A percentile compares a stretch with the other conserved stretches of the same genome.
These are phyloP conservation scores for Venturia effusa DNA, from an alignment of 2,329 filamentous ascomycete genomes.

Conservation along the genomic window DNA sequence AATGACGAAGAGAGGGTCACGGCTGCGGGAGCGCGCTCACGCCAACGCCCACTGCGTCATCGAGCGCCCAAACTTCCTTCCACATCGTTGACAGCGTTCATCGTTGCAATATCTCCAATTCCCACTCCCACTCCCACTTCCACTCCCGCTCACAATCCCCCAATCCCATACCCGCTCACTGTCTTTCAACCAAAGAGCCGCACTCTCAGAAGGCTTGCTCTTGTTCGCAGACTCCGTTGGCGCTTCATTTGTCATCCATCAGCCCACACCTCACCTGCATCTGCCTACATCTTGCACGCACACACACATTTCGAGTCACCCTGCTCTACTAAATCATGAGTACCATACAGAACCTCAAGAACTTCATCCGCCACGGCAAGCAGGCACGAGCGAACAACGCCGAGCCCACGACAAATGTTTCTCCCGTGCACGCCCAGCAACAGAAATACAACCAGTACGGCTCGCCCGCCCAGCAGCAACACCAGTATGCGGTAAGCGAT, in stretches of 20 bases:
- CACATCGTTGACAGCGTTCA: background rate
- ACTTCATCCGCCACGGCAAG: conserved; percentile 96
- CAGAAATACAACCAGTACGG: conserved; percentile 41
- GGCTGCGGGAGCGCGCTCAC: no score
- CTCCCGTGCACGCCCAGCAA: conserved; percentile 53
- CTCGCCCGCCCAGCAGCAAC: conserved; percentile 43
- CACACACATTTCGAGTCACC: background rate
- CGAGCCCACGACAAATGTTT: conserved; percentile 52
- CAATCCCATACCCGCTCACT: background rate
- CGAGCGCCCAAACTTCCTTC: background rate
- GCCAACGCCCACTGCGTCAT: background rate
- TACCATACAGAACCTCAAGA: conserved; percentile 90
- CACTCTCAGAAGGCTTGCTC: background rate
- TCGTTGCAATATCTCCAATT: background rate
- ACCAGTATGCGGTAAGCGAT: conserved; percentile 42
- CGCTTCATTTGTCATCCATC: conserved; percentile 1
- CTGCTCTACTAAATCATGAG: conserved; percentile 38
- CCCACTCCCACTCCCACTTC: background rate
- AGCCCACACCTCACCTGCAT: background rate
- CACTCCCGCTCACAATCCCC: background rate
- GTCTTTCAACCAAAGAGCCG: background rate
- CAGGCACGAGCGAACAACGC: conserved; percentile 65
- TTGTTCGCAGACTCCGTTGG: background rate
- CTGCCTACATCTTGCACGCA: background rate
- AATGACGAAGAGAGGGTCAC: background rate